Evolutionary conservation across 768 basidiomycete genomes (phyloP), one percentile per base, ranked within the genome.

Genomic region (Auricularia heimuer): DNA sequence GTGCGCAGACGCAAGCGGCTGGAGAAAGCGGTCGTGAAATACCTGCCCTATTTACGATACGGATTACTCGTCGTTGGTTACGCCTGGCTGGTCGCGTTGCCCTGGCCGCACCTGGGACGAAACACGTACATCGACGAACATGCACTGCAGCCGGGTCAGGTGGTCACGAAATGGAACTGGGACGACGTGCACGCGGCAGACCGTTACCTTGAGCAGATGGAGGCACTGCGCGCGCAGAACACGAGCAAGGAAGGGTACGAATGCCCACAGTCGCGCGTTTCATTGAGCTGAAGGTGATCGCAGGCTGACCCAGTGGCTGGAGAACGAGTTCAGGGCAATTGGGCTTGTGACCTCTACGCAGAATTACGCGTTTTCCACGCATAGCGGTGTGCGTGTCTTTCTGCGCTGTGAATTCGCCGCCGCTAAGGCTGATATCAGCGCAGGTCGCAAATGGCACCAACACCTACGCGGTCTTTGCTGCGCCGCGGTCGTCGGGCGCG

Each of bases 111-210:
- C 1, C 79, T 95, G 3, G 86, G 85, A 18, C 81, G 85, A 67
- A 74, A 77, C 8, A 90, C 86, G 8, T 96, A 93, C 72, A 89
- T 96, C 62, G 94, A 96, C 73, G 97, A 99, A 77, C 97, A 98
- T 73, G 96, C 97, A 1, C 76, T 99, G 21, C 92, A 95, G 71
- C 95, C 97, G 10, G 88, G 84, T 4, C 94, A 98, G 94, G 95
- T 97, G 24, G 91, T 86, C 64, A 93, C 91, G 11, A 86, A 94
- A 72, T 98, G 90, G 87, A 83, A 83, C 69, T 98, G 96, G 97
- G 83, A 78, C 61, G 88, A 98, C 61, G 97, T 98, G 4, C 88
- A 91, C 68, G 77, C 78, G 54, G 94, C 97, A 10, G 97, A 99
- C 74, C 69, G 71, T n/a, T 92, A 91, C 71, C 81, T 97, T 1